A percentile compares a stretch with the other conserved stretches of the same genome.
Evolutionary conservation across 148 eudicot species (phyloP).

Genomic region (Camellia sinensis): DNA sequence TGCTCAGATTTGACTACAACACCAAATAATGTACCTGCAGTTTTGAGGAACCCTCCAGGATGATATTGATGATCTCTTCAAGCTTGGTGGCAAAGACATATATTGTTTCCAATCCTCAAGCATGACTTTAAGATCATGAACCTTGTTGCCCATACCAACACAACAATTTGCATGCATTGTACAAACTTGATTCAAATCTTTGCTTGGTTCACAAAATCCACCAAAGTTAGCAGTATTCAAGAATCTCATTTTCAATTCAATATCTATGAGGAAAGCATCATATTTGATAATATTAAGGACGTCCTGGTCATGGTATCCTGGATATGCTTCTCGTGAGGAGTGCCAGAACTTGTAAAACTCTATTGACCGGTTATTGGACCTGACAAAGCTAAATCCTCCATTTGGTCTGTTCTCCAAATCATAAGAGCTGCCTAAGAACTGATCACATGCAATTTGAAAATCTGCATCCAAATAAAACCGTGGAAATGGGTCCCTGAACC

Average conservation of each 20-base stretch:
- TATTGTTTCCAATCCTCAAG: slow-evolving; percentile 57
- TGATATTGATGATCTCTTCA: slow-evolving; percentile 28
- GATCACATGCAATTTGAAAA: slow-evolving; percentile 65
- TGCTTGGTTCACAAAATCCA: slow-evolving; percentile 58
- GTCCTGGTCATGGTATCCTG: slow-evolving; percentile 19
- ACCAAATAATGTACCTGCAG: slow-evolving; percentile 35
- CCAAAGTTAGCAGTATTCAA: slow-evolving; percentile 55
- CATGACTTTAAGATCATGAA: slow-evolving; percentile 51
- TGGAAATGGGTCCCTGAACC: slow-evolving; percentile 65
- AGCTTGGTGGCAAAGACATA: slow-evolving; percentile 36
- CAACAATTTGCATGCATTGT: slow-evolving; percentile 23
- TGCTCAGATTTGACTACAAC: background rate
- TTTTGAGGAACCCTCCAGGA: slow-evolving; percentile 48
- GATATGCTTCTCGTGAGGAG: slow-evolving; percentile 14
- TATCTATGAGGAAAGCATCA: slow-evolving; percentile 33
- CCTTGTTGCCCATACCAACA: slow-evolving; percentile 26
- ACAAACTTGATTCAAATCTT: slow-evolving; percentile 26
- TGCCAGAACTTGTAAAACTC: slow-evolving; percentile 42
- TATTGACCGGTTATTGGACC: slow-evolving; percentile 45
- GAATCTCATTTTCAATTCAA: slow-evolving; percentile 51
- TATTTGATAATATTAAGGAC: slow-evolving; percentile 18
- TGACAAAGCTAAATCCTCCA: slow-evolving; percentile 58
- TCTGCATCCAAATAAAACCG: slow-evolving; percentile 49
- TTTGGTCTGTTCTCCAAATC: slow-evolving; percentile 49
- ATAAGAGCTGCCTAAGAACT: slow-evolving; percentile 37